phyloP scores from a whole-genome alignment of 768 basidiomycete genomes.

The Butyriboletus loyo region DNA sequence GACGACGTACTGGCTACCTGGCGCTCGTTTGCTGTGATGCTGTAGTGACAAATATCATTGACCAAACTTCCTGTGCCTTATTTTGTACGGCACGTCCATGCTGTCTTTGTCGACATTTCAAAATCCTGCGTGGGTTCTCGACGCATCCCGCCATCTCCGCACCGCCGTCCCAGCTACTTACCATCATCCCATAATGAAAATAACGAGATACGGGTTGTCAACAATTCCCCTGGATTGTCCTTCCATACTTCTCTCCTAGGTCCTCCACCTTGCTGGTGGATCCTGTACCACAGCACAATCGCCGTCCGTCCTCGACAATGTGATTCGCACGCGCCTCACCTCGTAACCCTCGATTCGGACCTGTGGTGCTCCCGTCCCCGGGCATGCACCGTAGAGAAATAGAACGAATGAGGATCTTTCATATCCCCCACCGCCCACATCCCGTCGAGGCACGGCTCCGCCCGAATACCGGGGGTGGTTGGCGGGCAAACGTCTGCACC shows the following conservation, averaged over 20 bases:
- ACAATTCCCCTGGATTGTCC: conserved; percentile 21
- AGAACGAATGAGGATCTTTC: conserved; percentile 20
- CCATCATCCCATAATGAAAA: conserved; percentile 21
- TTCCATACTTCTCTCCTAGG: conserved; percentile 25
- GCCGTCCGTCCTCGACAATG: conserved; percentile 12
- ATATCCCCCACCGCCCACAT: conserved; percentile 5
- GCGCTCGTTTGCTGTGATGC: conserved; percentile 13
- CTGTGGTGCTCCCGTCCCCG: conserved; percentile 6
- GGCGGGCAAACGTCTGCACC: neutral
- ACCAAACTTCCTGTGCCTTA: conserved; percentile 17
- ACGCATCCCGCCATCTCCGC: conserved; percentile 27
- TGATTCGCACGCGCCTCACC: conserved; percentile 21
- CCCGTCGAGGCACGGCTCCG: conserved; percentile 12
- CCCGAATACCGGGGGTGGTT: neutral
- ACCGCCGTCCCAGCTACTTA: conserved; percentile 11
- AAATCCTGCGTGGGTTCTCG: conserved; percentile 13
- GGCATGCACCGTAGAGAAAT: conserved; percentile 9
- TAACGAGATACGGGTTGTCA: conserved; percentile 21
- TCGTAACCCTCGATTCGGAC: conserved; percentile 1
- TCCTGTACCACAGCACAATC: conserved; percentile 23
- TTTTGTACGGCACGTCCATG: conserved; percentile 6
- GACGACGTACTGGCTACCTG: neutral
- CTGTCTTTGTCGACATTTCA: conserved; percentile 11
- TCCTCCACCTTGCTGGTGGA: conserved; percentile 19
- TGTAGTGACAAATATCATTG: conserved; percentile 9